Conservation (phyloP, 371 early-diverging fungal species). For the Mucor saturninus region DNA sequence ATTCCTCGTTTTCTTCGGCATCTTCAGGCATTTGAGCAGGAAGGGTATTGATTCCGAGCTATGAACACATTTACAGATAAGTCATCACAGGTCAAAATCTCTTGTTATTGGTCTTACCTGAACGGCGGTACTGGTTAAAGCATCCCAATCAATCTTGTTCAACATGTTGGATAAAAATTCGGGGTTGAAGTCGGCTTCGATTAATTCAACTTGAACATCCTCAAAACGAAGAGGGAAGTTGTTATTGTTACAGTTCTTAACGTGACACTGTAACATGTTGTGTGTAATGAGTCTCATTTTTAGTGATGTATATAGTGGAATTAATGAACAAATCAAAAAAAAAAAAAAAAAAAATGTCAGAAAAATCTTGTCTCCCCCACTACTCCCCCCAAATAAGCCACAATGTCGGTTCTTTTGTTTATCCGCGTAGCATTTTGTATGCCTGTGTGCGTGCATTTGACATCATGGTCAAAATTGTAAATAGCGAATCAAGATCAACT, state of each 20-base stretch:
- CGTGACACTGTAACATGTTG: slow-evolving; percentile 98
- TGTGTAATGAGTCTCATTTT: slow-evolving; percentile 93
- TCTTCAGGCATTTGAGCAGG: slow-evolving; percentile 77
- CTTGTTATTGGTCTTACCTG: slow-evolving; percentile 55
- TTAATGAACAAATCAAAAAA: neutral
- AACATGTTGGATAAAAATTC: slow-evolving; percentile 86
- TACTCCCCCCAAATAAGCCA: neutral
- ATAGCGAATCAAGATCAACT: too few relatives aligned
- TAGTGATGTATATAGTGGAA: neutral
- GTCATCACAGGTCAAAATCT: neutral
- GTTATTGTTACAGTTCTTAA: slow-evolving; percentile 86
- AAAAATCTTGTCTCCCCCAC: neutral
- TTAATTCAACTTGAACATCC: slow-evolving; percentile 81
- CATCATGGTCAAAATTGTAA: too few relatives aligned
- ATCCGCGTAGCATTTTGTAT: neutral
- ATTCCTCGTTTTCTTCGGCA: slow-evolving; percentile 72
- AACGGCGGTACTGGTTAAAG: slow-evolving; percentile 73
- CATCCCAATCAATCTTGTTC: slow-evolving; percentile 85
- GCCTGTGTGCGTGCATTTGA: too few relatives aligned
- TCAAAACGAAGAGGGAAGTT: slow-evolving; percentile 90
- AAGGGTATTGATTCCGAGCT: slow-evolving; percentile 69
- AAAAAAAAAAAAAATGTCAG: neutral
- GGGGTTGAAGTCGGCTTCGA: slow-evolving; percentile 86
- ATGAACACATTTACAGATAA: slow-evolving; percentile 5
- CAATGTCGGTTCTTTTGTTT: neutral